Base-by-base conservation (phyloP, 202 grass and related monocot species). In the Zoysia matrella region DNA sequence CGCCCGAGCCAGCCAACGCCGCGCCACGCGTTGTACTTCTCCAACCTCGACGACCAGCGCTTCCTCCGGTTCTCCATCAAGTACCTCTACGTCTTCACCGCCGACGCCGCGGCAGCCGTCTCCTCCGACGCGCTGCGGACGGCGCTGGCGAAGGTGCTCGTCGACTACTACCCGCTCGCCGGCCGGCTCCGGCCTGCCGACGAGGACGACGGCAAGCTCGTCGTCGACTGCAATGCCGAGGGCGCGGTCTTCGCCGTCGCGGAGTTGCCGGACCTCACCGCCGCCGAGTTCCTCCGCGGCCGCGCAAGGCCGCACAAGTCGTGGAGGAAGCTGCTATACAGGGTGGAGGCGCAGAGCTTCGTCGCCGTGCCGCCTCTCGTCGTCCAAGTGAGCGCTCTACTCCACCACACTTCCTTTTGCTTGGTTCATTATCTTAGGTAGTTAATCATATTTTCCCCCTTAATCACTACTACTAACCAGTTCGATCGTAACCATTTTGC, bases 61-160 rank as follows among this genome's bases (percentile, higher is more conserved):
- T 98, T 98, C 92, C 73, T 98, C 69, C 86, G 95, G 0, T 98
- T 98, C 92, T 95, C 92, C 76, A 98, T 98, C 88, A 98, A 95
- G 84, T 98, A 98, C 85, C 77, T 98, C 10, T 98, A 98, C 65
- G 79, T 93, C 30, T 98, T 86, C 77, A 3, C 72, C 3, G 54
- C 79, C 22, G 1, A 5, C 47, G 56, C 73, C 68, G 72, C 88
- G 9, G 30, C 30, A 1, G 30, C 30, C 30, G 76, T 88, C 57
- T 2, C 90, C 7, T 13, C 83, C 40, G 88, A 60, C 44, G 55
- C 45, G 8, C 86, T 98, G 16, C 60, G 60, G 4, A 57, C 52
- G 22, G 82, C 92, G 61, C 92, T 98, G n/a, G 82, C 82, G 95
- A 11, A 60, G 95, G 30, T 36, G 30, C 30, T 36, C 30, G 30